These are phyloP conservation scores for Mycosphaerella sp. DNA, from an alignment of 2,329 filamentous ascomycete genomes.

Conservation along the genomic window DNA sequence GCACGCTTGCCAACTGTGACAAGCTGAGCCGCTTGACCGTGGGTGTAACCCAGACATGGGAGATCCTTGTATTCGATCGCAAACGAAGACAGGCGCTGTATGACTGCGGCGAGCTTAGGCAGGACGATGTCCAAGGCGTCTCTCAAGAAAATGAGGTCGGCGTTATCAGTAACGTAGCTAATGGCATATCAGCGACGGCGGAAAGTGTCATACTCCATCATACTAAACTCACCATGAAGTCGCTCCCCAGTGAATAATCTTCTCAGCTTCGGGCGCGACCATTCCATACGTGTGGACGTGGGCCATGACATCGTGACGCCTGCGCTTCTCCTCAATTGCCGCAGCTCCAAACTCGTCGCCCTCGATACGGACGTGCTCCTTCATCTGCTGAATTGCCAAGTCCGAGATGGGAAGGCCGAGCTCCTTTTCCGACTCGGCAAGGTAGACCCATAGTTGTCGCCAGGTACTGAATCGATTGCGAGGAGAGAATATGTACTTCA, in stretches of 20 bases:
- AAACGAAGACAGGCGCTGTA: conserved; percentile 67
- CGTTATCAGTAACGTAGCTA: conserved; percentile 63
- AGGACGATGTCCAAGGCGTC: conserved; percentile 70
- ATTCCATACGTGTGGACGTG: conserved; percentile 58
- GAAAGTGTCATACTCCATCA: background rate
- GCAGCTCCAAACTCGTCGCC: conserved; percentile 46
- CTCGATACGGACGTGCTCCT: conserved; percentile 40
- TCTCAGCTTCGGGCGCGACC: conserved; percentile 68
- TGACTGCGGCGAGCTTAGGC: conserved; percentile 71
- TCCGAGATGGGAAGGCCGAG: conserved; percentile 69
- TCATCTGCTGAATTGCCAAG: conserved; percentile 50
- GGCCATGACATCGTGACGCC: conserved; percentile 50
- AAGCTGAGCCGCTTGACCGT: conserved; percentile 58
- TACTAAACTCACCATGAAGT: conserved; percentile 43
- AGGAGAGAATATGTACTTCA: conserved; percentile 73
- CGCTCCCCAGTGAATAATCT: conserved; percentile 74
- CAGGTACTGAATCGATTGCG: conserved; percentile 70
- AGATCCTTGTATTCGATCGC: conserved; percentile 65
- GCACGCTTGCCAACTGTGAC: conserved; percentile 59
- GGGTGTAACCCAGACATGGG: conserved; percentile 71
- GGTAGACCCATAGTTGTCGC: conserved; percentile 78
- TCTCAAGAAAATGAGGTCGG: conserved; percentile 69
- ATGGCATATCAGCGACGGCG: background rate
- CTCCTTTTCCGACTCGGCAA: conserved; percentile 76
- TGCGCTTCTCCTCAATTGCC: conserved; percentile 45